Evolutionary conservation across 2,329 filamentous ascomycete genomes (phyloP).

Genomic region (Colletotrichum plurivorum): DNA sequence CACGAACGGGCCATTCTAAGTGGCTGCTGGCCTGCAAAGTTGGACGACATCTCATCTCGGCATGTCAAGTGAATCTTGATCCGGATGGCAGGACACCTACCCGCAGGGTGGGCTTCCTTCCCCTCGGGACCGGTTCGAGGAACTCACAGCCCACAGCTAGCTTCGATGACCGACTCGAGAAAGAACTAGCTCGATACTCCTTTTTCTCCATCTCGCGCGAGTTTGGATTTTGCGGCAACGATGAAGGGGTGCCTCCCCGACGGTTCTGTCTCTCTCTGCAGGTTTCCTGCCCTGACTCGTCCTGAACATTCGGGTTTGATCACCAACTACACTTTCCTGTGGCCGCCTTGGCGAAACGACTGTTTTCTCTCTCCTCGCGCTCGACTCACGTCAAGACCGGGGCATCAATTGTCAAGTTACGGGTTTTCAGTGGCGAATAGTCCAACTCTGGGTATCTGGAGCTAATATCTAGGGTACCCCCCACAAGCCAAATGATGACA

Average conservation of each 20-base stretch:
- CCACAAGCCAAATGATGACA: conserved; percentile 3
- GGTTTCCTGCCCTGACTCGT: conserved; percentile 4
- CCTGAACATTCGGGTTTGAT: conserved; percentile 13
- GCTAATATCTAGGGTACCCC: conserved; percentile 8
- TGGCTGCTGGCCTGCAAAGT: not conserved
- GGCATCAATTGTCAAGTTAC: not conserved
- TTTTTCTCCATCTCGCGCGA: not conserved
- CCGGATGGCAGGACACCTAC: conserved; percentile 17
- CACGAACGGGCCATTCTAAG: conserved; percentile 2
- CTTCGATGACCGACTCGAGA: not conserved
- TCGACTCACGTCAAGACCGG: too few species aligned
- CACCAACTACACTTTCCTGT: conserved; percentile 3
- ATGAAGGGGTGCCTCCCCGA: not conserved
- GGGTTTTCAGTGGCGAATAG: not conserved
- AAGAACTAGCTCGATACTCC: not conserved
- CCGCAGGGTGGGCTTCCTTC: too few species aligned
- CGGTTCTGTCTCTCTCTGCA: not conserved
- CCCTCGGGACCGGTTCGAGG: not conserved
- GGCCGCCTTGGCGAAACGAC: conserved; percentile 25
- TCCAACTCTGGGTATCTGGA: conserved; percentile 34
- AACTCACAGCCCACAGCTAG: not conserved
- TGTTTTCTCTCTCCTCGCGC: not conserved
- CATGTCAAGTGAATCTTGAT: conserved; percentile 32
- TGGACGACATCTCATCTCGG: conserved; percentile 34
- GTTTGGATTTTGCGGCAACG: not conserved